Conservation (phyloP, 441 rosid genomes). For the California macrophylla region DNA sequence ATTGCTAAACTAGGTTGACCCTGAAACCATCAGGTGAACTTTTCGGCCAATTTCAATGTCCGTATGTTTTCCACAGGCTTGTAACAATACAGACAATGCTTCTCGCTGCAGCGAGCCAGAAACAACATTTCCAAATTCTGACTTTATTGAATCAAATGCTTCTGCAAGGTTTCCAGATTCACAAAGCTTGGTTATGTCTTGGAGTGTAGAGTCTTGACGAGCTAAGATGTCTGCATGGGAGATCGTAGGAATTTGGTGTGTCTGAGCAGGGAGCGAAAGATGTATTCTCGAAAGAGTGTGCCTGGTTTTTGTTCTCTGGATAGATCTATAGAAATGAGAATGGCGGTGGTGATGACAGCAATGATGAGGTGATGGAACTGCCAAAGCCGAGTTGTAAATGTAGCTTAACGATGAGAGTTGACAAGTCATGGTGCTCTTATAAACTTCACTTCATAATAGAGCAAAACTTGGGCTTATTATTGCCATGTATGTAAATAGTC, state of each 20-base stretch:
- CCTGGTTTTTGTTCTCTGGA: neutral
- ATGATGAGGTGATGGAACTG: neutral
- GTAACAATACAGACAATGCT: constrained; percentile 42
- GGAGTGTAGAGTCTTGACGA: constrained; percentile 20
- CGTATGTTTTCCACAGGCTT: constrained; percentile 39
- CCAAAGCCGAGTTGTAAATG: neutral
- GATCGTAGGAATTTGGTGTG: constrained; percentile 9
- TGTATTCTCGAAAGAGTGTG: constrained; percentile 12
- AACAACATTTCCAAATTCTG: constrained; percentile 13
- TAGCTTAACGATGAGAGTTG: neutral
- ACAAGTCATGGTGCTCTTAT: neutral
- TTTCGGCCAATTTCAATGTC: constrained; percentile 40
- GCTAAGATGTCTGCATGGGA: constrained; percentile 5
- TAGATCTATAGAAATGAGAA: neutral
- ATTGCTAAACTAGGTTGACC: constrained; percentile 28
- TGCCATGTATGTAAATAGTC: neutral
- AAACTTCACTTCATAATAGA: neutral
- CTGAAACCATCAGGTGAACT: constrained; percentile 36
- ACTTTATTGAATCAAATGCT: constrained; percentile 29
- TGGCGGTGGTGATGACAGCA: neutral
- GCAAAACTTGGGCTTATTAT: neutral
- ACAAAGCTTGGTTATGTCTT: constrained; percentile 32
- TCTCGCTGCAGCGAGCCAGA: constrained; percentile 27
- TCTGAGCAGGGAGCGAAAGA: constrained; percentile 16
- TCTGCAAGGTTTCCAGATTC: constrained; percentile 31